A percentile compares a stretch with the other conserved stretches of the same genome.
Evolutionary conservation across 2,329 filamentous ascomycete genomes (phyloP).

Genomic region (Fusarium acutatum): DNA sequence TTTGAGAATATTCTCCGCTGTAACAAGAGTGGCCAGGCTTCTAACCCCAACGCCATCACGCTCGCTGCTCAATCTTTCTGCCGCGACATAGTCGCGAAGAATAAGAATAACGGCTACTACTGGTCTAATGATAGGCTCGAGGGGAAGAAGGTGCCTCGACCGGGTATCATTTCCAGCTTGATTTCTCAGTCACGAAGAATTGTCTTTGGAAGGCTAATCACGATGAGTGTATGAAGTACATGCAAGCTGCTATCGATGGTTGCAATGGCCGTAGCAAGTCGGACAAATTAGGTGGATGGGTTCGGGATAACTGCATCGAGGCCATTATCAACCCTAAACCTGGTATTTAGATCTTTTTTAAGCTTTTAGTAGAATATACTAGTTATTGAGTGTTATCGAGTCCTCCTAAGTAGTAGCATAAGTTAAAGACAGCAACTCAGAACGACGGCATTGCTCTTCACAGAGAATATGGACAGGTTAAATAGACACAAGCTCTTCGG

Average conservation of each 20-base stretch:
- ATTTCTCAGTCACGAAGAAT: background rate
- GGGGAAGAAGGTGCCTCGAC: background rate
- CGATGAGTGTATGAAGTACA: background rate
- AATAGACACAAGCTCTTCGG: background rate
- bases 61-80: background rate
- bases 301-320: background rate
- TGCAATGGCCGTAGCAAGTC: background rate
- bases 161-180: background rate
- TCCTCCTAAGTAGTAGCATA: too few species aligned
- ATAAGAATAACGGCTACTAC: background rate
- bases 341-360: too few species aligned
- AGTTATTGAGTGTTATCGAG: too few species aligned
- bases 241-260: background rate
- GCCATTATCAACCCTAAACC: background rate
- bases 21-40: background rate
- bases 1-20: background rate
- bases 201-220: background rate
- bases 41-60: background rate
- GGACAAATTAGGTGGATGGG: background rate
- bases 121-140: background rate
- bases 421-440: too few species aligned
- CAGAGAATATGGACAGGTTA: accelerated
- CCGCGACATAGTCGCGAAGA: background rate
- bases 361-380: too few species aligned
- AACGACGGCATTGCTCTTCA: background rate